Evolutionary conservation across 805 yeast species (phyloP), one percentile per base, ranked within the genome.

Genomic region (Candida hungchunana): DNA sequence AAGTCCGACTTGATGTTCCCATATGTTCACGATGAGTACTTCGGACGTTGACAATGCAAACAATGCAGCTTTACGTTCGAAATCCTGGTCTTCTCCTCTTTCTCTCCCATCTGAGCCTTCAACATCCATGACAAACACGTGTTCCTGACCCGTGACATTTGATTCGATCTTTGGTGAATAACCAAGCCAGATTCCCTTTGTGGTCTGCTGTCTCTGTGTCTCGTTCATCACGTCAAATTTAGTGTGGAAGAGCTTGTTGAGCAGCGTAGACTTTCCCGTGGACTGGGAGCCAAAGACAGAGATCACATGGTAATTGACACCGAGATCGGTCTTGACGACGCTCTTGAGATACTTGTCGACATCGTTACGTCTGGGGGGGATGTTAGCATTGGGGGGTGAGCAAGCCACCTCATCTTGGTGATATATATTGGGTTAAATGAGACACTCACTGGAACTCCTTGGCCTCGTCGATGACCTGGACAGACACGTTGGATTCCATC

Each of bases 101-200:
- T 93, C 98, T 42, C 96, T 74, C 32, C 98, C 97, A 63, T 93
- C 98, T 1, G 97, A 89, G 32, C 98, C 98, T 63, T 93, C 98
- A n/a, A 93, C 97, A 56, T 93, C 98, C 73, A 93, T 73, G 3
- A 93, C 94, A 43, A 86, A 71, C 9, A 87, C 67, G 44, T 77
- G 68, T 6, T 47, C 42, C 17, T 42, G 39, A 51, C 6, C 36
- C 9, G 52, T 39, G 5, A 15, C 27, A 6, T 26, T 24, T 3
- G 35, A 43, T 25, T 56, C 54, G 18, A 73, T 59, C 22, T 57
- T 56, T 24, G 63, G 62, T 0, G 84, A 77, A 47, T 70, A 75
- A 2, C 85, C 82, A 43, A 82, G 57, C 89, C 89, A 82, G 37
- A 80, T 79, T 30, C 94, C 94, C 51, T 82, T 82, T 2, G 94